Evolutionary conservation across 306 rosid genomes (phyloP), one percentile per base, ranked within the genome.

Genomic region (Purshia tridentata): DNA sequence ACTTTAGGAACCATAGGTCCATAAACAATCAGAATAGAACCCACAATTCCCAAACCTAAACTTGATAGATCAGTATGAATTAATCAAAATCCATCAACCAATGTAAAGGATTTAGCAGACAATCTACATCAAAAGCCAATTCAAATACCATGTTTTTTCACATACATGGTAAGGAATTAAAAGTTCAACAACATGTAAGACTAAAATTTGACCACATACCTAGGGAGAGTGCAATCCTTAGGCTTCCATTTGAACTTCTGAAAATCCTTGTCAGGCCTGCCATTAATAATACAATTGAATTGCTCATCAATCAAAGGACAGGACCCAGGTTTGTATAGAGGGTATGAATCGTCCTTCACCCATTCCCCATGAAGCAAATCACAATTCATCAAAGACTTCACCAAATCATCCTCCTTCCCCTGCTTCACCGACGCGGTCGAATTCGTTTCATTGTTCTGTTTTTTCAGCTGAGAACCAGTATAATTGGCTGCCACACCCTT

Each of bases 191-290:
- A 48, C 23, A 49, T 47, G 7, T 1, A 14, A 19, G 16, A 53
- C n/a, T n/a, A 62, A 47, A 39, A 40, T 37, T 61, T 47, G 6
- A 15, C 41, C 5, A 14, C 78, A 44, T 76, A 93, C 98, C 99
- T 91, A 20, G 99, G 99, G 12, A 94, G 85, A 73, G 9, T 72
- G 81, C 99, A 94, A 8, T 78, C 91, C 77, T 84, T 87, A 13
- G 99, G 99, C 78, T 88, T 90, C 99, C 99, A 94, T 79, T 85
- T 91, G 77, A 81, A 83, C 42, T 88, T 89, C 80, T 78, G 96
- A 77, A 77, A 84, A 10, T 79, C 81, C 54, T 80, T 83, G 77
- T 94, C 99, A 37, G 96, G 96, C 70, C 99, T 86, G 41, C 97
- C 96, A 68, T 94, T 94, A 58, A 66, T 19, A 75, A 86, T 74